Evolutionary conservation across 2,329 filamentous ascomycete genomes (phyloP).

Genomic region (Nemania sp.): DNA sequence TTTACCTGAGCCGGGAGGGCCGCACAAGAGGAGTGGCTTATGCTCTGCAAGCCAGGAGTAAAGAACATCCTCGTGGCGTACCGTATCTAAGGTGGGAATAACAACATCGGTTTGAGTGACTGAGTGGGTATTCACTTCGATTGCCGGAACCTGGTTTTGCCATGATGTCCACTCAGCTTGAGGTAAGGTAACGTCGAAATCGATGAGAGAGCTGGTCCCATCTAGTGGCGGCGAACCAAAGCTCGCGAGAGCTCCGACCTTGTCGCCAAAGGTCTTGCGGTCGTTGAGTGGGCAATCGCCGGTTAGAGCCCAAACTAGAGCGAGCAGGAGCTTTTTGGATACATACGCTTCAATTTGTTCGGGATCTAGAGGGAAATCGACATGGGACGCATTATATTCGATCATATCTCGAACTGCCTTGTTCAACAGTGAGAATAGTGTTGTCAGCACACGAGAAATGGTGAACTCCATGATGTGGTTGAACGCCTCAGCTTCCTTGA

Average conservation of each 20-base stretch:
- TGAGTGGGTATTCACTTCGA: conserved; percentile 98
- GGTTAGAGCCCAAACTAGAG: conserved; percentile 93
- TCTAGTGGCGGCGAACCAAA: conserved; percentile 86
- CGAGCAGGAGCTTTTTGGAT: conserved; percentile 92
- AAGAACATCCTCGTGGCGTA: conserved; percentile 97
- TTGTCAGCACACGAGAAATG: conserved; percentile 87
- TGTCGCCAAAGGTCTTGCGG: conserved; percentile 90
- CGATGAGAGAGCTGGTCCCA: conserved; percentile 87
- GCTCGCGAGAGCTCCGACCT: conserved; percentile 82
- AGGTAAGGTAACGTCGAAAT: conserved; percentile 91
- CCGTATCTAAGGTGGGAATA: conserved; percentile 96
- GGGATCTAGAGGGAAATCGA: conserved; percentile 90
- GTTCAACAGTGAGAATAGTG: conserved; percentile 94
- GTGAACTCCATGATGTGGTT: conserved; percentile 99
- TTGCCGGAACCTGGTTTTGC: conserved; percentile 92
- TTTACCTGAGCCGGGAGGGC: conserved; percentile 97
- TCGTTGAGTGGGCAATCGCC: conserved; percentile 92
- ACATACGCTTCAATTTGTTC: conserved; percentile 92
- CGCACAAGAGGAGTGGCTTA: conserved; percentile 95
- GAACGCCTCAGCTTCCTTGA: conserved; percentile 80
- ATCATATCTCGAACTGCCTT: conserved; percentile 92
- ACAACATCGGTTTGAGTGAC: conserved; percentile 98
- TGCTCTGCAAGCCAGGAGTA: conserved; percentile 99
- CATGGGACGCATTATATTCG: conserved; percentile 94
- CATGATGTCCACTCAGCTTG: conserved; percentile 90